A percentile compares a stretch with the other conserved stretches of the same genome.
These are phyloP conservation scores for Microdochium trichocladiopsis DNA, from an alignment of 2,329 filamentous ascomycete genomes.

Conservation along the genomic window DNA sequence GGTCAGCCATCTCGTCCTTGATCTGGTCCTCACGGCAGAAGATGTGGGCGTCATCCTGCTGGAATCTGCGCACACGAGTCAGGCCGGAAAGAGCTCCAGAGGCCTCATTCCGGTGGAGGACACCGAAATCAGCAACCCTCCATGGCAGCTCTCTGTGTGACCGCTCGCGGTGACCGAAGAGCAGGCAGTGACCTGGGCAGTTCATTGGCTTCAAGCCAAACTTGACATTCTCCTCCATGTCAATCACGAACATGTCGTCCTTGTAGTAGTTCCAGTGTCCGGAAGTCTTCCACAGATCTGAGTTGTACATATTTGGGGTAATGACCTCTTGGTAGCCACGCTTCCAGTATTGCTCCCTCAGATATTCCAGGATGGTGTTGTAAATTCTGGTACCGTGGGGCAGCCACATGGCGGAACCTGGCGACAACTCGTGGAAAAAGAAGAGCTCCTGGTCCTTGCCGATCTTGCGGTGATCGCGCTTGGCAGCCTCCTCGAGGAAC, in stretches of 20 bases:
- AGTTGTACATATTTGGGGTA: slow-evolving; percentile 94
- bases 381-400: slow-evolving; percentile 91
- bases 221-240: slow-evolving; percentile 55
- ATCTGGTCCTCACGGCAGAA: slow-evolving; percentile 64
- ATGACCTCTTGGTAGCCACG: slow-evolving; percentile 93
- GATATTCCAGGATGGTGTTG: slow-evolving; percentile 76
- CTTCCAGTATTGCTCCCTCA: slow-evolving; percentile 84
- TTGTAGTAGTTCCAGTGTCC: slow-evolving; percentile 93
- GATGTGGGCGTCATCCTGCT: slow-evolving; percentile 88
- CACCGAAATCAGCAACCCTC: slow-evolving; percentile 80
- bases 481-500: slow-evolving; percentile 95
- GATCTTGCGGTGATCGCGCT: slow-evolving; percentile 90
- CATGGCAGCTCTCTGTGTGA: slow-evolving; percentile 78
- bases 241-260: slow-evolving; percentile 83
- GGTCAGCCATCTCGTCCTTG: slow-evolving; percentile 53
- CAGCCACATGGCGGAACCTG: slow-evolving; percentile 86
- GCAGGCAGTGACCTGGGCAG: slow-evolving; percentile 79
- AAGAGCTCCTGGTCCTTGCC: slow-evolving; percentile 95
- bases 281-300: slow-evolving; percentile 86
- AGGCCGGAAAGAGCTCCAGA: slow-evolving; percentile 76
- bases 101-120: slow-evolving; percentile 79
- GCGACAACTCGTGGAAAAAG: slow-evolving; percentile 93
- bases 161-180: slow-evolving; percentile 67
- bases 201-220: slow-evolving; percentile 92
- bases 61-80: slow-evolving; percentile 78